A percentile compares a stretch with the other conserved stretches of the same genome.
These are phyloP conservation scores for Trichoderma cornu-damae DNA, from an alignment of 2,329 filamentous ascomycete genomes.

Conservation along the genomic window DNA sequence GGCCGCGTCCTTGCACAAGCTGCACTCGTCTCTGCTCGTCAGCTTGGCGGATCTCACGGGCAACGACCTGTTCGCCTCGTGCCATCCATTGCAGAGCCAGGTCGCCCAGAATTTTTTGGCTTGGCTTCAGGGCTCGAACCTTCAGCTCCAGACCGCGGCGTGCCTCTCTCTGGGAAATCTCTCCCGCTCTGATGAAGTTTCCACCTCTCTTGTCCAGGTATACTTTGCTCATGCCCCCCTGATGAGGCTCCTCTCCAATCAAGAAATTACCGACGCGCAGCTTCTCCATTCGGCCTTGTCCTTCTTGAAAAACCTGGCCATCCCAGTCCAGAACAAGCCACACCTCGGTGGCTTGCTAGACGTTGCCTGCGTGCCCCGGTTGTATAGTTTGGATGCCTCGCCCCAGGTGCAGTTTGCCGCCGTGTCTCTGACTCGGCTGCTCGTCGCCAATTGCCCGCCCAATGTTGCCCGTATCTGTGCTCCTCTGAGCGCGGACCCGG, in stretches of 20 bases:
- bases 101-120: constrained; percentile 39
- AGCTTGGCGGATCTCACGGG: constrained; percentile 50
- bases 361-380: constrained; percentile 43
- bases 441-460: constrained; percentile 47
- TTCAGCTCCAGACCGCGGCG: constrained; percentile 50
- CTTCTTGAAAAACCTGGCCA: constrained; percentile 61
- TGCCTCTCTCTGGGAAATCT: constrained; percentile 60
- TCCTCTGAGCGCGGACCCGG: constrained; percentile 34
- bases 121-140: constrained; percentile 43
- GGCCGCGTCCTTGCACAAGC: constrained; percentile 40
- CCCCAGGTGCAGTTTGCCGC: constrained; percentile 57
- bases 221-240: constrained; percentile 42
- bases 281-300: constrained; percentile 54
- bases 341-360: constrained; percentile 46
- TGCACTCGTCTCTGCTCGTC: constrained; percentile 48
- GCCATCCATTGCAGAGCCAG: constrained; percentile 40
- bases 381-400: constrained; percentile 49
- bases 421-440: constrained; percentile 52
- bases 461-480: constrained; percentile 50
- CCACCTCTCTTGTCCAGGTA: constrained; percentile 44
- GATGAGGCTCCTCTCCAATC: constrained; percentile 40
- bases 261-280: constrained; percentile 41
- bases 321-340: constrained; percentile 51
- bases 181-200: constrained; percentile 52
- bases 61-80: constrained; percentile 41